Conservation (phyloP, 768 basidiomycete species). For the Polyporus arcularius region DNA sequence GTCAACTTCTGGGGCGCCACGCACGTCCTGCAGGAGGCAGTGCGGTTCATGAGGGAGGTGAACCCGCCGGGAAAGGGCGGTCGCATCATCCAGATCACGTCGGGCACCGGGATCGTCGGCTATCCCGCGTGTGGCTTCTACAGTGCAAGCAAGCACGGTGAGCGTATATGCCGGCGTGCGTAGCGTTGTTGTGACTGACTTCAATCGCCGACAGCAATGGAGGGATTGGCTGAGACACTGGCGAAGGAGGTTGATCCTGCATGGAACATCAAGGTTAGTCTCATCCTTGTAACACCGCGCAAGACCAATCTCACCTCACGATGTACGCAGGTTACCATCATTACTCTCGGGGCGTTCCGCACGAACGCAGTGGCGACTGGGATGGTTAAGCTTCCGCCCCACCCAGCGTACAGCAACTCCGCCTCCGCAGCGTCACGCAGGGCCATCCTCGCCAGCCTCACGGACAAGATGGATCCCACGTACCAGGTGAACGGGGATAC, state of each 20-base stretch:
- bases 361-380: conserved; percentile 5
- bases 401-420: conserved; percentile 19
- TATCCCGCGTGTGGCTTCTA: conserved; percentile 13
- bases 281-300: too few relatives aligned
- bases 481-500: conserved; percentile 12
- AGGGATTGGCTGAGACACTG: conserved; percentile 29
- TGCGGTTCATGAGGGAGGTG: conserved; percentile 37
- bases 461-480: not conserved
- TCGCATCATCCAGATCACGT: conserved; percentile 35
- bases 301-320: not conserved
- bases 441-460: not conserved
- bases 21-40: conserved; percentile 33
- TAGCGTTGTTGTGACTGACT: not conserved
- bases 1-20: conserved; percentile 30
- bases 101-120: conserved; percentile 23
- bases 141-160: conserved; percentile 13
- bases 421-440: not conserved
- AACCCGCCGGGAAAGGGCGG: conserved; percentile 38
- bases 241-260: conserved; percentile 34
- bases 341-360: conserved; percentile 15
- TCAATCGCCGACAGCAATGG: conserved; percentile 25
- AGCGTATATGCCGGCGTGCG: not conserved
- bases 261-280: conserved; percentile 35
- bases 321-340: conserved; percentile 14
- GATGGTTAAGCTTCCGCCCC: not conserved